A percentile compares a stretch with the other conserved stretches of the same genome.
phyloP scores from a whole-genome alignment of 257 asterid species.

The Asclepias syriaca region DNA sequence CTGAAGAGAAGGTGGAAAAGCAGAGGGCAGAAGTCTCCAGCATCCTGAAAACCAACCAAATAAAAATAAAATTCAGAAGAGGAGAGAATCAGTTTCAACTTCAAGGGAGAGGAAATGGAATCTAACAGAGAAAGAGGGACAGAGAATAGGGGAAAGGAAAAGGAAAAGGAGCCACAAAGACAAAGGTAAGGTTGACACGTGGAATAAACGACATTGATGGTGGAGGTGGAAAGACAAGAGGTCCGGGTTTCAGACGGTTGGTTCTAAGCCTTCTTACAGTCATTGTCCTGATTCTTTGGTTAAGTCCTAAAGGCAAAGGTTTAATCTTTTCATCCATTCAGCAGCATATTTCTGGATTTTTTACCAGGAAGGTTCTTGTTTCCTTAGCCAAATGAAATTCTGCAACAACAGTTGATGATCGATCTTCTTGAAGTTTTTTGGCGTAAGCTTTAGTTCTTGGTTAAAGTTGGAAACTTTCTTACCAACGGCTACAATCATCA shows the following conservation, averaged over 20 bases:
- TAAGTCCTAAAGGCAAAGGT: not conserved
- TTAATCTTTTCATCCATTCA: not conserved
- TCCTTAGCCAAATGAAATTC: no score
- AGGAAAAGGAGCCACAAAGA: conserved; percentile 35
- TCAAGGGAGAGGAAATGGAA: conserved; percentile 13
- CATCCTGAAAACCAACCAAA: conserved; percentile 28
- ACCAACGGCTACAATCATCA: conserved; percentile 39
- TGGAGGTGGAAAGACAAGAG: not conserved
- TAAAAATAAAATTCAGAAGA: not conserved
- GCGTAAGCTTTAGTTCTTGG: not conserved
- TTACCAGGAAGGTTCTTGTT: no score
- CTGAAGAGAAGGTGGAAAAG: conserved; percentile 38
- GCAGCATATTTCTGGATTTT: not conserved
- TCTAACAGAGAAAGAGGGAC: not conserved
- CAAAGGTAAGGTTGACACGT: conserved; percentile 26
- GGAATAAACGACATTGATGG: conserved; percentile 17
- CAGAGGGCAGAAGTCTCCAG: conserved; percentile 56
- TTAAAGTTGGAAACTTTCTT: conserved; percentile 1
- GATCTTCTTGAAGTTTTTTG: no score
- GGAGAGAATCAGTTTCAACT: not conserved
- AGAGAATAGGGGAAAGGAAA: conserved; percentile 5
- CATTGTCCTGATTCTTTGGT: not conserved
- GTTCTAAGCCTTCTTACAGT: not conserved
- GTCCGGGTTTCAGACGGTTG: conserved; percentile 41
- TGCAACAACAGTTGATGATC: no score